These are phyloP conservation scores for Panicum virgatum DNA, from an alignment of 202 grass and related monocot species.

Conservation along the genomic window DNA sequence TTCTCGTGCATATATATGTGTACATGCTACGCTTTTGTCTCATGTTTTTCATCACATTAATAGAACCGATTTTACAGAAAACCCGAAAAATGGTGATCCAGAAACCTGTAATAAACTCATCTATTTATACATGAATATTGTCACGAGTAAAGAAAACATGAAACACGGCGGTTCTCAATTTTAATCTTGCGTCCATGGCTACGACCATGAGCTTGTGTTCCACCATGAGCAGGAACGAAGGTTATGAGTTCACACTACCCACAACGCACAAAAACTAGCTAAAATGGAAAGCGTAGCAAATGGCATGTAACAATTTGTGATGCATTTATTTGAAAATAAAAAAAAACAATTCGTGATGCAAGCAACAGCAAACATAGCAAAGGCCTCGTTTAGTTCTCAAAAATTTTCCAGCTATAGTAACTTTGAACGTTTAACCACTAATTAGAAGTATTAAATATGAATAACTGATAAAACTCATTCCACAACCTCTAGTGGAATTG, in stretches of 20 bases:
- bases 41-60: not conserved
- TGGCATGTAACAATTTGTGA: not conserved
- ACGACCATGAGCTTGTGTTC: no score
- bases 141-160: not conserved
- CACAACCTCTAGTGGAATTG: no score
- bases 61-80: not conserved
- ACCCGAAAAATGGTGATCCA: not conserved
- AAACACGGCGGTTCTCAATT: not conserved
- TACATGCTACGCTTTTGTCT: not conserved
- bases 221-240: not conserved
- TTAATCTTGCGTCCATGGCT: no score
- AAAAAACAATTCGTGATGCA: not conserved
- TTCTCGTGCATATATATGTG: not conserved
- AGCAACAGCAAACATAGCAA: not conserved
- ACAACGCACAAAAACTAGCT: not conserved
- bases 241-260: not conserved
- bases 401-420: no score
- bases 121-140: not conserved
- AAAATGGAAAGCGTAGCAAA: not conserved
- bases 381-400: no score
- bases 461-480: no score
- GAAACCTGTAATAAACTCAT: not conserved
- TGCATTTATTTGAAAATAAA: no score
- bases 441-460: no score
- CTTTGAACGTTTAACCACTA: no score